phyloP scores from a whole-genome alignment of 208 protist species.

The Trypanosoma cruzi region DNA sequence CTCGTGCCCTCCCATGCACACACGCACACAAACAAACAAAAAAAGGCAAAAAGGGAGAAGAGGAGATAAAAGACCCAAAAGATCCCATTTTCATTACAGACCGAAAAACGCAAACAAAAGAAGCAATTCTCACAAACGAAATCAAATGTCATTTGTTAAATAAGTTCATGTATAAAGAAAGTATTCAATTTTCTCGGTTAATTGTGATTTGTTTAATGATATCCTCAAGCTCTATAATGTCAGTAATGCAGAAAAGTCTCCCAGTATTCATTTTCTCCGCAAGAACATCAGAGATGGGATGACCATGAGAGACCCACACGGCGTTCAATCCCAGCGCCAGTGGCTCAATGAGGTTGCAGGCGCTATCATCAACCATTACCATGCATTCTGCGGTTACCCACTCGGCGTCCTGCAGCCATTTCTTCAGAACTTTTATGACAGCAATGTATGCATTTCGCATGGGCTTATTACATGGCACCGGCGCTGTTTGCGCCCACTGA shows the following conservation, averaged over 20 bases:
- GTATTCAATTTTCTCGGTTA: background rate
- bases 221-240: slow-evolving; percentile 55
- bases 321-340: slow-evolving; percentile 65
- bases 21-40: background rate
- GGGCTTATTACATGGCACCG: slow-evolving; percentile 71
- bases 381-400: slow-evolving; percentile 34
- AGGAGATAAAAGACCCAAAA: background rate
- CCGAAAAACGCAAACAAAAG: background rate
- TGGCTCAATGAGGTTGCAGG: slow-evolving; percentile 72
- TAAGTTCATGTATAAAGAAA: background rate
- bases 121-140: background rate
- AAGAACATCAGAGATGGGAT: slow-evolving; percentile 26
- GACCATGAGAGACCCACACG: slow-evolving; percentile 67
- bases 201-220: slow-evolving; percentile 37
- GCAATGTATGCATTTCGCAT: slow-evolving; percentile 57
- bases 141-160: background rate
- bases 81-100: slow-evolving; percentile 5
- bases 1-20: background rate
- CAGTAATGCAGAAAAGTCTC: slow-evolving; percentile 28
- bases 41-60: background rate
- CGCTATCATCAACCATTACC: slow-evolving; percentile 82
- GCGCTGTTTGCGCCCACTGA: slow-evolving; percentile 70
- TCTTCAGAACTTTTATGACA: slow-evolving; percentile 46
- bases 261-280: slow-evolving; percentile 11
- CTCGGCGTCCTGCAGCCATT: slow-evolving; percentile 29